These are phyloP conservation scores for Chrysosporium keratinophilum DNA, from an alignment of 2,329 filamentous ascomycete genomes.

Conservation along the genomic window DNA sequence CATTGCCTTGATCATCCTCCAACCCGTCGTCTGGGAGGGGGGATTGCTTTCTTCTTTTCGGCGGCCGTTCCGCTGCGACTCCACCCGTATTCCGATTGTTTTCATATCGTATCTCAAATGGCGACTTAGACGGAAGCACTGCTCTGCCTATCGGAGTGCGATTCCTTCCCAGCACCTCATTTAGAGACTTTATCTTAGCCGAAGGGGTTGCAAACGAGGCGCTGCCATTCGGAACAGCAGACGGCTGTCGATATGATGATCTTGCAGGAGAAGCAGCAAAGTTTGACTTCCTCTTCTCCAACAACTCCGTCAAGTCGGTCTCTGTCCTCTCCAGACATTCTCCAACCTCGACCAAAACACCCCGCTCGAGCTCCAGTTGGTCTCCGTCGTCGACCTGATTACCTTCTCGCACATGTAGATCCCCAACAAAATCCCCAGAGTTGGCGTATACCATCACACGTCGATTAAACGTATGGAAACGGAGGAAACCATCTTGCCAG, in stretches of 20 bases:
- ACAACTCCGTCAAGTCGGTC: slow-evolving; percentile 65
- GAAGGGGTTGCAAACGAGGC: slow-evolving; percentile 23
- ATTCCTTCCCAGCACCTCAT: slow-evolving; percentile 55
- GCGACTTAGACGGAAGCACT: slow-evolving; percentile 48
- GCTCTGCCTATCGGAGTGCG: slow-evolving; percentile 55
- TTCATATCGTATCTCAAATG: slow-evolving; percentile 50
- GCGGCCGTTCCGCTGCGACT: background rate
- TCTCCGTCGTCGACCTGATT: slow-evolving; percentile 67
- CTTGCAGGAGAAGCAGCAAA: slow-evolving; percentile 20
- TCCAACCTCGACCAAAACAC: slow-evolving; percentile 67
- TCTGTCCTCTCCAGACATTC: slow-evolving; percentile 62
- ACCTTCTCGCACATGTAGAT: slow-evolving; percentile 66
- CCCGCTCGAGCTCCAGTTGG: slow-evolving; percentile 67
- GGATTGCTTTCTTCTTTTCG: slow-evolving; percentile 13
- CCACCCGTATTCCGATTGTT: background rate
- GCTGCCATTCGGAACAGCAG: slow-evolving; percentile 33
- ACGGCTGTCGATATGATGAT: slow-evolving; percentile 30
- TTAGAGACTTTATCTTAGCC: slow-evolving; percentile 48
- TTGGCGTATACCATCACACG: slow-evolving; percentile 85
- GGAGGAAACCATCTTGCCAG: slow-evolving; percentile 86
- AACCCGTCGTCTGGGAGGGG: background rate
- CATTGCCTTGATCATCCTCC: background rate
- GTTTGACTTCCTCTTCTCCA: slow-evolving; percentile 53
- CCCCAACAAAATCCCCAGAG: slow-evolving; percentile 67
- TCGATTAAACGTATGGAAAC: slow-evolving; percentile 84